Base-by-base conservation (phyloP, 2,329 filamentous ascomycete species). In the Claviceps maximensis region DNA sequence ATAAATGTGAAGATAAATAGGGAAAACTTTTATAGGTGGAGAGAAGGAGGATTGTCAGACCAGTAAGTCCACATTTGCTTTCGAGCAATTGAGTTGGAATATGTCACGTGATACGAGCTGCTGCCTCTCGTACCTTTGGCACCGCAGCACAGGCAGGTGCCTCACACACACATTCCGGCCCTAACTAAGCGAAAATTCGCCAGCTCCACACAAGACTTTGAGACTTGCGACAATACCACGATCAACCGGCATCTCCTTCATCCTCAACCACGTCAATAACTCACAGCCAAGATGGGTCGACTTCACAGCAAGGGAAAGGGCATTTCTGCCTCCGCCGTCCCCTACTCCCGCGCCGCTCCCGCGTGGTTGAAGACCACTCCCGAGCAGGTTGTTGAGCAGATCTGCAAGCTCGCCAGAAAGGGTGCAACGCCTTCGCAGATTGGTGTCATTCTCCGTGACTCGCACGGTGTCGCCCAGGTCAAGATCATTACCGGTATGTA, bases 221-320 rank as follows among this genome's bases (percentile, higher is more conserved):
- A 55, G 49, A 57, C 57, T 54, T 57, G 54, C 57, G 62, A 62
- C 58, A 59, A 61, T 57, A 58, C 58, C 58, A 61, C 58, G 55
- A 58, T 54, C 51, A 57, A 54, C 59, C 59, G 60, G 59, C 64
- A 61, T 55, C 58, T 57, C 59, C 62, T 61, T 55, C 60, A 65
- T 61, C 62, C 55, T 58, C 65, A 66, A 64, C 52, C 69, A 61
- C 60, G 66, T 65, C 64, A 61, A 67, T 65, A 66, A 67, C n/a
- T 67, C 55, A 64, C 70, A 70, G 72, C 68, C 74, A 87, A 75
- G 64, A 95, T 95, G 89, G 89, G 90, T 85, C 85, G 91, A 82
- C 85, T 97, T 86, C 94, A 98, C 86, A 87, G 82, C 83, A 95
- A 96, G 70, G 91, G 93, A 80, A 97, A 97, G 88, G 94, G 93